These are phyloP conservation scores for Starmerella stigmatis DNA, from an alignment of 805 yeast species.

Conservation along the genomic window DNA sequence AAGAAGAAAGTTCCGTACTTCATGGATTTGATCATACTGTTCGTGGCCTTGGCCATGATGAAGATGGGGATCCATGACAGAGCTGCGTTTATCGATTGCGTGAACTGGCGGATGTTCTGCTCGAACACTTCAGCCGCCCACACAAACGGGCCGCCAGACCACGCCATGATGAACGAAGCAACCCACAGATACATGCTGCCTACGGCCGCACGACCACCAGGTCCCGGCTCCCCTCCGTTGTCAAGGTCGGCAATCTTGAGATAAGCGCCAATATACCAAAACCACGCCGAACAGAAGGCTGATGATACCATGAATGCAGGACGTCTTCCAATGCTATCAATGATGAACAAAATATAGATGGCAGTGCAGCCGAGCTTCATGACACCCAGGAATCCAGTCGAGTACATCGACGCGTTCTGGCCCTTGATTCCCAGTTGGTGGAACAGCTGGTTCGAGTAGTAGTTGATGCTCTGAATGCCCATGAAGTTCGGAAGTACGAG, in stretches of 20 bases:
- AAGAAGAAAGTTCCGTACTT: slow-evolving; percentile 13
- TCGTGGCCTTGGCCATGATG: slow-evolving; percentile 14
- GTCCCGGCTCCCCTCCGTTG: not conserved
- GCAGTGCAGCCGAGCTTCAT: slow-evolving; percentile 10
- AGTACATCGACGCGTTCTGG: slow-evolving; percentile 13
- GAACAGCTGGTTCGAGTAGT: slow-evolving; percentile 12
- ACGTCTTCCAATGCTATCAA: slow-evolving; percentile 10
- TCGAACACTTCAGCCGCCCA: slow-evolving; percentile 15
- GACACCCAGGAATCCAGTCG: slow-evolving; percentile 14
- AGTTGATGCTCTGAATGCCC: slow-evolving; percentile 16
- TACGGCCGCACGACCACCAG: slow-evolving; percentile 9
- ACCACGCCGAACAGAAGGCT: slow-evolving; percentile 9
- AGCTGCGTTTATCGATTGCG: slow-evolving; percentile 11
- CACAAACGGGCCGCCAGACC: slow-evolving; percentile 15
- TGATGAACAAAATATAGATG: slow-evolving; percentile 11
- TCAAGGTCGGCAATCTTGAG: slow-evolving; percentile 8
- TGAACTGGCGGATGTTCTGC: slow-evolving; percentile 10
- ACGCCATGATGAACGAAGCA: slow-evolving; percentile 11
- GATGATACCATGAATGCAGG: slow-evolving; percentile 12
- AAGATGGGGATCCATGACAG: slow-evolving; percentile 13
- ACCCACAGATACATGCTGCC: slow-evolving; percentile 15
- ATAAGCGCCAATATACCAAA: slow-evolving; percentile 15
- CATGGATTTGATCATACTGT: slow-evolving; percentile 11
- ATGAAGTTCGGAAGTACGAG: slow-evolving; percentile 13
- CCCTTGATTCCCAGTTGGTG: slow-evolving; percentile 12